Evolutionary conservation across 192 early-diverging fungal genomes (phyloP), one percentile per base, ranked within the genome.

Genomic region (Gaertneriomyces semiglobifer): DNA sequence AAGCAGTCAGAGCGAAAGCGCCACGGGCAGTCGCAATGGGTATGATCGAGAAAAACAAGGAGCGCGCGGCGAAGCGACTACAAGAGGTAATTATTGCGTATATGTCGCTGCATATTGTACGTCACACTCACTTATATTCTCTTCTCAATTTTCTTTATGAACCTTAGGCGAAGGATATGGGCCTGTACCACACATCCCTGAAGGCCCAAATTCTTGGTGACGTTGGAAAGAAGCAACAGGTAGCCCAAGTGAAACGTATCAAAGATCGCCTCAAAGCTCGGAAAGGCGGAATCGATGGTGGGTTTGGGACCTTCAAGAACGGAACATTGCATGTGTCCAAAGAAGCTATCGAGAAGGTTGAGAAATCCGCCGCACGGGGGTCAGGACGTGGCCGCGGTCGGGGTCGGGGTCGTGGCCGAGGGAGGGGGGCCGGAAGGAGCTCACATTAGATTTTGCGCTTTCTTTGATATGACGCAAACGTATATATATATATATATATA

Each of bases 101-200:
- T 6, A 52, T 61, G 52, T 8, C 8, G 54, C 19, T 25, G 52
- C n/a, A 62, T 19, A 19, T 62, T 4, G 14, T 0, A 60, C n/a
- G 61, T 62, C 58, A 5, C 45, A 62, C n/a, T 14, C 12, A 33
- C 12, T 62, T 51, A 25, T 25, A 25, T 25, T 33, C 33, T 12
- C 55, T 50, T 18, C 11, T 18, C 18, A 18, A 50, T 50, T 50
- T 18, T 50, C 18, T 12, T 12, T 18, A 50, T 2, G 18, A 50
- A 18, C 38, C 6, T 2, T 46, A 79, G 41, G 78, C 78, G 14
- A 83, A 79, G 62, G 73, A 83, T 44, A 53, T 64, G 50, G 81
- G 81, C 25, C 55, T 63, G 41, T 83, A 75, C 56, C 74, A 79
- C 53, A 42, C 61, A n/a, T 68, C 62, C 1, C 58, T 76, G 9